These are phyloP conservation scores for Lablab purpureus DNA, from an alignment of 306 rosid genomes.

Conservation along the genomic window DNA sequence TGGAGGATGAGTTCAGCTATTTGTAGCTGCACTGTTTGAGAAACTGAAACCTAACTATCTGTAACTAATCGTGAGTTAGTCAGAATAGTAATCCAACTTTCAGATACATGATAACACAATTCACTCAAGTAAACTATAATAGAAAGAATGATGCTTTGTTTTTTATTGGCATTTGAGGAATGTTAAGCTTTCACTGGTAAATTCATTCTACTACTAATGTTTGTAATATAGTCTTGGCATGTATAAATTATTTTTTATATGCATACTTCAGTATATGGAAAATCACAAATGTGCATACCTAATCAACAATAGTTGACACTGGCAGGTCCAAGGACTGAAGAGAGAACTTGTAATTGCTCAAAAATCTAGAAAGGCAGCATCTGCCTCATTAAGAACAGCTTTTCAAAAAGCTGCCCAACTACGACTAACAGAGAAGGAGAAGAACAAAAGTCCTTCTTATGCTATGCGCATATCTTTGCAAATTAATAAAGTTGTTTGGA, in stretches of 20 bases:
- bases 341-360: conserved; percentile 83
- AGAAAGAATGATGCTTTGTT: conserved; percentile 9
- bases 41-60: not conserved
- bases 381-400: conserved; percentile 84
- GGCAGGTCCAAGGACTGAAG: conserved; percentile 92
- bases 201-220: conserved; percentile 29
- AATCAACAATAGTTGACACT: conserved; percentile 33
- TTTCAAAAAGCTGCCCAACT: conserved; percentile 90
- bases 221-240: conserved; percentile 34
- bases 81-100: not conserved
- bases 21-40: not conserved
- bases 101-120: not conserved
- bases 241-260: conserved; percentile 32
- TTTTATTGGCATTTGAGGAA: conserved; percentile 25
- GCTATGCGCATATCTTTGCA: conserved; percentile 98
- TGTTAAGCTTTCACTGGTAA: conserved; percentile 22
- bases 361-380: conserved; percentile 84
- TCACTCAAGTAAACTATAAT: not conserved
- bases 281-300: conserved; percentile 14
- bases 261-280: conserved; percentile 35
- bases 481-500: conserved; percentile 94
- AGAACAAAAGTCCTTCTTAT: conserved; percentile 95
- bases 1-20: not conserved
- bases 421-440: conserved; percentile 92
- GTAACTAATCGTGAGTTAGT: not conserved